Evolutionary conservation across 306 rosid genomes (phyloP).

Genomic region (Cucurbita pepo): DNA sequence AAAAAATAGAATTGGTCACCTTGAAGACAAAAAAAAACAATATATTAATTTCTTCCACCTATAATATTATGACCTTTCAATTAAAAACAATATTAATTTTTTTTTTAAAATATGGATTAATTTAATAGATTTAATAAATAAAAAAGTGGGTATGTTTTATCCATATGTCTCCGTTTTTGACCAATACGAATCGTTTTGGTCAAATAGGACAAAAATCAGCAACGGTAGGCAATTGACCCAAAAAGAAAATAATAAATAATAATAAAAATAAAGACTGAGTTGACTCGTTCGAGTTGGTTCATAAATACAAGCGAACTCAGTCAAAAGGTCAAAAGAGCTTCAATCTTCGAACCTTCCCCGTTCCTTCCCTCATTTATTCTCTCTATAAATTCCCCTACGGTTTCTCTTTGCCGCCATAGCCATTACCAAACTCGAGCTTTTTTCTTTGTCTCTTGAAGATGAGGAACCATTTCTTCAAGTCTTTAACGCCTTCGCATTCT

Average conservation of each 20-base stretch:
- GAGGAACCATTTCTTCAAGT: conserved; percentile 25
- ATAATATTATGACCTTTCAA: not conserved
- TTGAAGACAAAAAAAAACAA: not conserved
- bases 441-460: not conserved
- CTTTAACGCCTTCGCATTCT: conserved; percentile 1
- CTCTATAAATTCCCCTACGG: not conserved
- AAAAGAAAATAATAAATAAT: too few species aligned
- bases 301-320: not conserved
- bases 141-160: too few species aligned
- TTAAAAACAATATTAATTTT: too few species aligned
- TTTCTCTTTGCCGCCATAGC: not conserved
- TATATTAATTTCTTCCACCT: not conserved
- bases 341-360: not conserved
- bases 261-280: too few species aligned
- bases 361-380: not conserved
- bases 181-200: not conserved
- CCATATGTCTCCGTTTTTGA: too few species aligned
- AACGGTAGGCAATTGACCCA: not conserved
- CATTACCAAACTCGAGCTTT: not conserved
- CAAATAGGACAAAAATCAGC: not conserved
- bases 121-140: too few species aligned
- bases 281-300: not conserved
- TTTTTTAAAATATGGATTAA: too few species aligned
- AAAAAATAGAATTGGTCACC: not conserved
- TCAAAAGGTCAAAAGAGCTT: not conserved